phyloP scores from a whole-genome alignment of 805 yeast genomes.

The Candida insectorum region DNA sequence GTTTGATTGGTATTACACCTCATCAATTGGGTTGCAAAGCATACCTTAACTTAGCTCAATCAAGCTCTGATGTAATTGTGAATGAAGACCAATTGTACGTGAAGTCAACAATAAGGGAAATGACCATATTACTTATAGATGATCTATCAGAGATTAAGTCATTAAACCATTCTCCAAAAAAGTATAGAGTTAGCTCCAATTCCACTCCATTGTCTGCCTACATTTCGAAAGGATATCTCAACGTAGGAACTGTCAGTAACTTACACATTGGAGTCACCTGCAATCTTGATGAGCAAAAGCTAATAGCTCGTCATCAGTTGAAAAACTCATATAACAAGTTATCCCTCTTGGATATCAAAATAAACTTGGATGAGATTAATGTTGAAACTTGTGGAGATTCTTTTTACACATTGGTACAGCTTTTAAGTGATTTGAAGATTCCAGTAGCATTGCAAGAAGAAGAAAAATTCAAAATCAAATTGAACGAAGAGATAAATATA shows the following conservation, averaged over 20 bases:
- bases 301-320: conserved; percentile 2
- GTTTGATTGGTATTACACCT: conserved; percentile 63
- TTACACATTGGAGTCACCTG: conserved; percentile 28
- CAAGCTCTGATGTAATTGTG: conserved; percentile 47
- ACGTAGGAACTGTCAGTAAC: conserved; percentile 46
- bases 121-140: conserved; percentile 60
- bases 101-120: conserved; percentile 47
- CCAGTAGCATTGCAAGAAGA: conserved; percentile 60
- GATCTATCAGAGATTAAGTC: conserved; percentile 32
- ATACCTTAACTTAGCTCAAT: conserved; percentile 48
- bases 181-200: not conserved
- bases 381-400: conserved; percentile 82
- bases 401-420: conserved; percentile 62
- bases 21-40: conserved; percentile 55
- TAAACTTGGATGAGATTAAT: conserved; percentile 46
- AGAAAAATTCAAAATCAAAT: conserved; percentile 50
- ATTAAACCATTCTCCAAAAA: not conserved
- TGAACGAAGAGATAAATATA: conserved; percentile 32
- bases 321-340: conserved; percentile 11
- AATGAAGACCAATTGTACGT: conserved; percentile 27
- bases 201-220: not conserved
- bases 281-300: conserved; percentile 4
- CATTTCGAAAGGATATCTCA: conserved; percentile 43
- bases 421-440: conserved; percentile 67
- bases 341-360: conserved; percentile 40